These are phyloP conservation scores for Eutypa lata DNA, from an alignment of 2,329 filamentous ascomycete species.

Conservation along the genomic window DNA sequence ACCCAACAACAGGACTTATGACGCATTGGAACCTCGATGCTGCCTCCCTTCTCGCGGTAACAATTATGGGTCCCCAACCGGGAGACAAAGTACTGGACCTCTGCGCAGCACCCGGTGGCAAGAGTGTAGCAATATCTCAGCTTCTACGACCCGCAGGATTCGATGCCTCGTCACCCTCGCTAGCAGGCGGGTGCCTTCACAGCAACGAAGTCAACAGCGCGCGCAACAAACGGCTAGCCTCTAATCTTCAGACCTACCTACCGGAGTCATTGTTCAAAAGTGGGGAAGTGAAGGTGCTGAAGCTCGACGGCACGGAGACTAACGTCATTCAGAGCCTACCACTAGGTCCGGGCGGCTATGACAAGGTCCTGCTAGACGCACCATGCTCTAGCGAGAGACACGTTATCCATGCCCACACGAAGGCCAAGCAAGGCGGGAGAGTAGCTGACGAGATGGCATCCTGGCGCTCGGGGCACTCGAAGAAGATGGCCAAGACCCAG, in stretches of 20 bases:
- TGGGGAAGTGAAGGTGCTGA: conserved; percentile 20
- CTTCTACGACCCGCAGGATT: conserved; percentile 19
- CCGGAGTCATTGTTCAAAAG: conserved; percentile 17
- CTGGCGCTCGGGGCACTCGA: conserved; percentile 33
- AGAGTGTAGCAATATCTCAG: conserved; percentile 31
- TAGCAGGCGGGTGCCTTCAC: conserved; percentile 30
- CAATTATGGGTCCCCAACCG: conserved; percentile 29
- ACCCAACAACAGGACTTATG: conserved; percentile 15
- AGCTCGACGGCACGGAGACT: conserved; percentile 22
- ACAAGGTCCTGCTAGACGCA: conserved; percentile 38
- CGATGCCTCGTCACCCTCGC: conserved; percentile 11
- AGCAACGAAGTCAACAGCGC: conserved; percentile 32
- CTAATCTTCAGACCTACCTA: conserved; percentile 23
- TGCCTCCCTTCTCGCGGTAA: conserved; percentile 26
- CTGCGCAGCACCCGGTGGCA: conserved; percentile 36
- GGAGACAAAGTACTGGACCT: conserved; percentile 36
- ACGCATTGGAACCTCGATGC: conserved; percentile 30
- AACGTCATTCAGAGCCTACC: conserved; percentile 23
- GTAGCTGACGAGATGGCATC: conserved; percentile 32
- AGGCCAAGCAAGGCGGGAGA: conserved; percentile 25
- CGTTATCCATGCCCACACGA: conserved; percentile 32
- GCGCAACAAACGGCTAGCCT: conserved; percentile 28
- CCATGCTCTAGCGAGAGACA: conserved; percentile 39
- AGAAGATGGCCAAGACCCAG: conserved; percentile 31
- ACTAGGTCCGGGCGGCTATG: conserved; percentile 30